Base-by-base conservation (phyloP, 2,329 filamentous ascomycete species). In the Arthrobotrys sinensis region DNA sequence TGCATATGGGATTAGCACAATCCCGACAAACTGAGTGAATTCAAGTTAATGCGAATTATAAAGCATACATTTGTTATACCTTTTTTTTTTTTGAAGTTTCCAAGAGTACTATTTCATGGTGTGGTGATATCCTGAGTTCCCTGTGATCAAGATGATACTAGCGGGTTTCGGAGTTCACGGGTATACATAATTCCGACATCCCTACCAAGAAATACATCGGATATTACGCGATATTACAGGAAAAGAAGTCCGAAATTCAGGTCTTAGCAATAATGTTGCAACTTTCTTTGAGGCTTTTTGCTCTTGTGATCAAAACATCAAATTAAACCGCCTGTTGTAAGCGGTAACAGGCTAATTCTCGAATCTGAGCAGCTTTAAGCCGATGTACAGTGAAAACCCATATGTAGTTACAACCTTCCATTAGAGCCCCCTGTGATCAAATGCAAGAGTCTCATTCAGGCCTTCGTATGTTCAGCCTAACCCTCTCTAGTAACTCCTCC, bases 381-480 rank as follows among this genome's bases (percentile, higher is more conserved):
- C 12, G n/a, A n/a, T n/a, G n/a, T 38, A 2, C 1, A 38, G 12
- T 38, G 6, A 38, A 8, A 38, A 1, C 36, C 36, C 36, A 38
- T 38, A n/a, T n/a, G n/a, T n/a, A n/a, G n/a, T n/a, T n/a, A 38
- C 1, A 12, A 8, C 36, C 36, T 28, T 28, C 24, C 2, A 28
- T 28, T 28, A 28, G 12, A 12, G 36, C 36, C 36, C 12, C 36
- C 36, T 57, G 34, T 21, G 32, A 57, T 24, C 32, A 28, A 28
- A 21, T 12, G n/a, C 14, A 21, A 7, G 16, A 36, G 11, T 28
- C 32, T 16, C 16, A 36, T 11, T 70, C n/a, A 43, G 57, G 28
- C 11, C 75, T n/a, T 45, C 75, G 43, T n/a, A 78, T 78, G 16
- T 72, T 78, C 32, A 72, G 38, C 4, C 67, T 32, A 24, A 78